Percentiles rank a stretch among this genome's conserved stretches.
Conservation (phyloP, 495 filamentous ascomycete species). For the Staphylotrichum tortipilum region DNA sequence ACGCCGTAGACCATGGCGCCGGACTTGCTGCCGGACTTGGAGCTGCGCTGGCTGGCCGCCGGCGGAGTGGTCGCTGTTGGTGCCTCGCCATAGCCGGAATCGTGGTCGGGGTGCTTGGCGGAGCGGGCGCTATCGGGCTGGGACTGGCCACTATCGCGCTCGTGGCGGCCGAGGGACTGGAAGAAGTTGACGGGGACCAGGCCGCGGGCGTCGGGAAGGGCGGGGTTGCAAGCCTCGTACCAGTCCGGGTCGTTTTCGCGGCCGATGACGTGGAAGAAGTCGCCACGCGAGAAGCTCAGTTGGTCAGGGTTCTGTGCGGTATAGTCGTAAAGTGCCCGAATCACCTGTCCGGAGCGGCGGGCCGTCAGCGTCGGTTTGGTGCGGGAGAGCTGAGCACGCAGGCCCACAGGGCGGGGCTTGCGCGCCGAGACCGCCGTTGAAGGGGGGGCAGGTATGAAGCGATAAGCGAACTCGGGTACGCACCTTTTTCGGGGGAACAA, state of each 20-base stretch:
- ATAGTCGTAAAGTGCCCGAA: constrained; percentile 94
- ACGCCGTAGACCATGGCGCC: constrained; percentile 93
- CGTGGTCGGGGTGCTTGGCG: constrained; percentile 49
- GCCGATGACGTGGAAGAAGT: constrained; percentile 97
- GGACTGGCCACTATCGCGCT: constrained; percentile 79
- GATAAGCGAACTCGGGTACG: constrained; percentile 23
- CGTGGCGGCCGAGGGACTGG: constrained; percentile 80
- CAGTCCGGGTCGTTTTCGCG: constrained; percentile 90
- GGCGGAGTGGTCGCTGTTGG: constrained; percentile 26
- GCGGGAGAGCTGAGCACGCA: neutral
- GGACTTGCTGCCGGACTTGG: constrained; percentile 49
- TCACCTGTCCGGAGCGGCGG: constrained; percentile 56
- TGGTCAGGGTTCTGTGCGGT: constrained; percentile 66
- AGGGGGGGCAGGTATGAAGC: constrained; percentile 12
- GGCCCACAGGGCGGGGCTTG: constrained; percentile 1
- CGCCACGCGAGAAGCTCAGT: constrained; percentile 83
- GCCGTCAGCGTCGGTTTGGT: constrained; percentile 18
- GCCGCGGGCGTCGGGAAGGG: constrained; percentile 77
- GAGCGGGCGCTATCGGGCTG: constrained; percentile 51
- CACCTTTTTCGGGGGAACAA: constrained; percentile 95
- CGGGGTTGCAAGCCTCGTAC: constrained; percentile 98
- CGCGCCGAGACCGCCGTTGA: neutral
- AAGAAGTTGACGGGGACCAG: constrained; percentile 92
- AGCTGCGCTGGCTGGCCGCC: constrained; percentile 38
- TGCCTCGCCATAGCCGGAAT: constrained; percentile 75